Percentiles rank a stretch among this genome's conserved stretches.
Evolutionary conservation across 176 grass and related monocot genomes (phyloP).

Genomic region (Neostapfia colusana): DNA sequence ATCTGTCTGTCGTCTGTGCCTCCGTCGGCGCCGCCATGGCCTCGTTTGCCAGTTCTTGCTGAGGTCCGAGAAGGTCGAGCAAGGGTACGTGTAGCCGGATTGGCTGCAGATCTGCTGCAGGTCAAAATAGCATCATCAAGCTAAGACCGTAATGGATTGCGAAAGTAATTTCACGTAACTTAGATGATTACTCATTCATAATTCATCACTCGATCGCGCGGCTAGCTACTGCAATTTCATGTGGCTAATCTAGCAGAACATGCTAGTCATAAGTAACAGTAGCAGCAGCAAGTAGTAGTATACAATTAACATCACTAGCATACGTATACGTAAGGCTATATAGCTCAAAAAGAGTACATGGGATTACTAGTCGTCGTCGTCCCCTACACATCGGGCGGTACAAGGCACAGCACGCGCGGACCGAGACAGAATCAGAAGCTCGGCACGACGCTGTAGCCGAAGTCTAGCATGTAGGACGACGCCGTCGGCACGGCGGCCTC

Average conservation of each 20-base stretch:
- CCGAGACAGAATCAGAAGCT: conserved; percentile 43
- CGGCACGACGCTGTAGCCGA: conserved; percentile 77
- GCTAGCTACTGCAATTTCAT: conserved; percentile 5
- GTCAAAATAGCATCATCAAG: not conserved
- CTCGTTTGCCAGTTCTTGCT: conserved; percentile 51
- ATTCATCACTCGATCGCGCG: not conserved
- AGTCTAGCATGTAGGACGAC: conserved; percentile 61
- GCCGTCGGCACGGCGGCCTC: conserved; percentile 34
- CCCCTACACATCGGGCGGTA: conserved; percentile 20
- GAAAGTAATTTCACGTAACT: not conserved
- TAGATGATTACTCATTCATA: not conserved
- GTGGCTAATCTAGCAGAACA: not conserved
- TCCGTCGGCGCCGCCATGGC: conserved; percentile 40
- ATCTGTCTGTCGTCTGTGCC: too few relatives aligned
- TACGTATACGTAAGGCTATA: not conserved
- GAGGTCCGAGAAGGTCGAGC: conserved; percentile 50
- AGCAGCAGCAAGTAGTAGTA: not conserved
- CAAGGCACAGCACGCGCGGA: not conserved
- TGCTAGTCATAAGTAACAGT: not conserved
- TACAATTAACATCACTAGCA: conserved; percentile 29
- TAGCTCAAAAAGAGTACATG: conserved; percentile 38
- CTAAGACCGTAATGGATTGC: not conserved
- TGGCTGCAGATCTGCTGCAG: too few relatives aligned
- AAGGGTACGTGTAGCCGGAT: conserved; percentile 42
- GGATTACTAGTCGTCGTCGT: conserved; percentile 23